These are phyloP conservation scores for Filobasidium uniguttulatum DNA, from an alignment of 1,284 basidiomycete genomes.

Conservation along the genomic window DNA sequence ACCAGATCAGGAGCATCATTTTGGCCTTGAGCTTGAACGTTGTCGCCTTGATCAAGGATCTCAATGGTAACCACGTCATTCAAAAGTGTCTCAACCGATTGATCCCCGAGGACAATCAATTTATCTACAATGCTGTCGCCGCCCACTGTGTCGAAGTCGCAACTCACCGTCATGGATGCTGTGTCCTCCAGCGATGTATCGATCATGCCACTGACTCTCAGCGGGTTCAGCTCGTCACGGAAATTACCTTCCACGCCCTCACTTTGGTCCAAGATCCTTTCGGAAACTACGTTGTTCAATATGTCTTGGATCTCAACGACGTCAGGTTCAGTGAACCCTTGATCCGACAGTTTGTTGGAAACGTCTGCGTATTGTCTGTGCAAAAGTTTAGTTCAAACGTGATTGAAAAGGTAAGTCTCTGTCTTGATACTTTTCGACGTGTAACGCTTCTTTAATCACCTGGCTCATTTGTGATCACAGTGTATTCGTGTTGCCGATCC, in stretches of 20 bases:
- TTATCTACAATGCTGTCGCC: conserved; percentile 99
- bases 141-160: conserved; percentile 98
- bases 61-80: conserved; percentile 99
- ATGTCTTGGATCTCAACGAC: conserved; percentile 95
- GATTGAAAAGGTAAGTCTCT: conserved; percentile 60
- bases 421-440: conserved; percentile 4
- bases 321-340: conserved; percentile 94
- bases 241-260: conserved; percentile 96
- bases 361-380: conserved; percentile 92
- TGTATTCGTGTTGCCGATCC: conserved; percentile 97
- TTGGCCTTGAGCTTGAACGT: conserved; percentile 93
- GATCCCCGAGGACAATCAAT: conserved; percentile 96
- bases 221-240: conserved; percentile 89
- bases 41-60: conserved; percentile 97
- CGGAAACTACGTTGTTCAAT: conserved; percentile 73
- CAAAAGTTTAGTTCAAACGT: conserved; percentile 98
- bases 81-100: conserved; percentile 99
- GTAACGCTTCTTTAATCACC: no score
- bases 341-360: conserved; percentile 93
- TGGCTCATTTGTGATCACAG: conserved; percentile 39
- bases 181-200: conserved; percentile 94
- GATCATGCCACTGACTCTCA: conserved; percentile 94
- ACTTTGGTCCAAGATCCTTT: conserved; percentile 98
- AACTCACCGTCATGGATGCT: conserved; percentile 97
- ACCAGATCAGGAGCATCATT: conserved; percentile 94